Percentiles rank a stretch among this genome's conserved stretches.
phyloP scores from a whole-genome alignment of 192 early-diverging fungal species.

The Coemansia sp. region DNA sequence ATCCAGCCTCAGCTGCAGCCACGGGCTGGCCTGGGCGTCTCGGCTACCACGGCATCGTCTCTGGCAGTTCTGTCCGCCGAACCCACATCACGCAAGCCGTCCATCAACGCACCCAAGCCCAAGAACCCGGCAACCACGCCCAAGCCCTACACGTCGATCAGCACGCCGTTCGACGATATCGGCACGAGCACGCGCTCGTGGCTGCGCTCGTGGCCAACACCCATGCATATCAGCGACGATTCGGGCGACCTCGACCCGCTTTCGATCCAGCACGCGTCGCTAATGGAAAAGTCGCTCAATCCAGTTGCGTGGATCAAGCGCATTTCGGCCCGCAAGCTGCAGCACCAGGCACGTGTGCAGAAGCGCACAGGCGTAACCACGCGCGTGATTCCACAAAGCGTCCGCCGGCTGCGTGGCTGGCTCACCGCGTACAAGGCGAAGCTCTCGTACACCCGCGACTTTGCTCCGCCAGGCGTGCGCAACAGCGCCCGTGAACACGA shows the following conservation, averaged over 20 bases:
- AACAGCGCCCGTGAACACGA: neutral
- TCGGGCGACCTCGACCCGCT: neutral
- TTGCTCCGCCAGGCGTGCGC: slow-evolving; percentile 8
- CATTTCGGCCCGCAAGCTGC: slow-evolving; percentile 29
- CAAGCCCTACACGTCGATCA: slow-evolving; percentile 22
- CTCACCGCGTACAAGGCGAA: slow-evolving; percentile 35
- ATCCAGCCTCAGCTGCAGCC: no score
- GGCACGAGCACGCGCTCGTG: slow-evolving; percentile 23
- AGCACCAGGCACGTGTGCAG: slow-evolving; percentile 13
- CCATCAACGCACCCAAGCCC: neutral
- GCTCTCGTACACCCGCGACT: slow-evolving; percentile 23
- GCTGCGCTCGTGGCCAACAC: slow-evolving; percentile 24
- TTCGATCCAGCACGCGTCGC: slow-evolving; percentile 11
- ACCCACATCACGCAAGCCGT: slow-evolving; percentile 3
- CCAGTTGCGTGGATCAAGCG: slow-evolving; percentile 46
- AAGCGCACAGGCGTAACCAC: neutral
- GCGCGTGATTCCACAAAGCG: slow-evolving; percentile 6
- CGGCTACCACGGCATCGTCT: neutral
- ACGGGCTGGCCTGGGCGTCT: no score
- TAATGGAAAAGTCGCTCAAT: slow-evolving; percentile 41
- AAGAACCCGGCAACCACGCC: slow-evolving; percentile 10
- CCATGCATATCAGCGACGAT: slow-evolving; percentile 4
- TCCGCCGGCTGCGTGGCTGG: slow-evolving; percentile 34
- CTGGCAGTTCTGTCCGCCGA: neutral
- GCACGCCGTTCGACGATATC: slow-evolving; percentile 41